These are phyloP conservation scores for Musa acuminata DNA, from an alignment of 176 grass and related monocot genomes.

Conservation along the genomic window DNA sequence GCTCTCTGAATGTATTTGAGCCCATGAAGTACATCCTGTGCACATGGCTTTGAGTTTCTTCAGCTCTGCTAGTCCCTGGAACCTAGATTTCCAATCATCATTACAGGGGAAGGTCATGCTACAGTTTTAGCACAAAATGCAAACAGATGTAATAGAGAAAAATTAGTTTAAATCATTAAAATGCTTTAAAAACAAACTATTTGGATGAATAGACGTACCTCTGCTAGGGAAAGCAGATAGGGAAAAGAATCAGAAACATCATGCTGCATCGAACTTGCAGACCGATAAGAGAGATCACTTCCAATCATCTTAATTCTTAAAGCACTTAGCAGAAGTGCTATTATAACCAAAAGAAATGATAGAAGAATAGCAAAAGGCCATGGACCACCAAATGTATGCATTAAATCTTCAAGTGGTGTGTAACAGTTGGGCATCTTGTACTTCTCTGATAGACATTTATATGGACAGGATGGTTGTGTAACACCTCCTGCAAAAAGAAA, in stretches of 20 bases:
- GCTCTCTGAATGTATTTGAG: conserved; percentile 92
- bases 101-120: conserved; percentile 22
- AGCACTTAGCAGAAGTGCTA: conserved; percentile 73
- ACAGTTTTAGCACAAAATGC: conserved; percentile 4
- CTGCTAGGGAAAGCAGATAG: conserved; percentile 87
- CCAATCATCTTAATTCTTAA: conserved; percentile 91
- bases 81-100: conserved; percentile 41
- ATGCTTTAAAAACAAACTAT: background rate
- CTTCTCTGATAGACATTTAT: conserved; percentile 85
- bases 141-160: background rate
- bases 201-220: conserved; percentile 35
- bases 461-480: conserved; percentile 64
- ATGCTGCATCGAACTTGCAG: conserved; percentile 66
- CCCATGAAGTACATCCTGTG: conserved; percentile 99
- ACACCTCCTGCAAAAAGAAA: conserved; percentile 70
- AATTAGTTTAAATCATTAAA: background rate
- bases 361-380: conserved; percentile 80
- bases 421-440: conserved; percentile 99
- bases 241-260: conserved; percentile 76
- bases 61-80: conserved; percentile 79
- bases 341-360: conserved; percentile 60
- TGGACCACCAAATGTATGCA: conserved; percentile 88
- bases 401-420: conserved; percentile 87
- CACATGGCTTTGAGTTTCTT: conserved; percentile 94
- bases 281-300: conserved; percentile 54